Percentiles rank a stretch among this genome's conserved stretches.
Conservation (phyloP, 2,329 filamentous ascomycete genomes). For the Gliomastix tumulicola region DNA sequence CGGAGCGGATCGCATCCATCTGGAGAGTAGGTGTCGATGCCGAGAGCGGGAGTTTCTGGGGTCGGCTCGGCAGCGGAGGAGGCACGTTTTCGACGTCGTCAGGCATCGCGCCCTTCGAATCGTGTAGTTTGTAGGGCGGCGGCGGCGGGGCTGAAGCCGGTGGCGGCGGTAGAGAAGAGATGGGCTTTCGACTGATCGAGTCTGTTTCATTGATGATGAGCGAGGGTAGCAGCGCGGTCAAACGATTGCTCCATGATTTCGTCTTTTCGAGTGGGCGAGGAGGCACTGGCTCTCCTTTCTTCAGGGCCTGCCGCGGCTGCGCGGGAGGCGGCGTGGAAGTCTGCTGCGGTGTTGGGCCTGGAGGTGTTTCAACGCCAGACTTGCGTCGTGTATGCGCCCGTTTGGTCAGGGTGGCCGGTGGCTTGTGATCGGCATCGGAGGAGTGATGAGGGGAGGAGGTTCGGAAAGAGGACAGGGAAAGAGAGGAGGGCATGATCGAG, state of each 20-base stretch:
- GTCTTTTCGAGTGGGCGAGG: conserved; percentile 17
- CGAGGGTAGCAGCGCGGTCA: conserved; percentile 27
- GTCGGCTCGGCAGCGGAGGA: too few species aligned
- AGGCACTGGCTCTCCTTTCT: conserved; percentile 11
- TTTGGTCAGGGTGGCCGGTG: too few species aligned
- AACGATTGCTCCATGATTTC: conserved; percentile 24
- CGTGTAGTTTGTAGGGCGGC: conserved; percentile 4
- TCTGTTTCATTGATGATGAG: conserved; percentile 19
- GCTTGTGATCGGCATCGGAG: not conserved
- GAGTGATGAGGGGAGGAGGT: conserved; percentile 5
- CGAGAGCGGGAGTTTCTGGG: not conserved
- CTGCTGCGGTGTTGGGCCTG: too few species aligned
- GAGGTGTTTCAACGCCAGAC: not conserved
- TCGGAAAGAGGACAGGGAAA: conserved; percentile 24
- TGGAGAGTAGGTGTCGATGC: not conserved
- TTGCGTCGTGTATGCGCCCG: too few species aligned
- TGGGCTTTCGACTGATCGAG: too few species aligned
- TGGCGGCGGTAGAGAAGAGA: too few species aligned
- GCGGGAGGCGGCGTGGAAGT: too few species aligned
- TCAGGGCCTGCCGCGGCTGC: too few species aligned
- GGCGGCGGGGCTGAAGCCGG: too few species aligned
- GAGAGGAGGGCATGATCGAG: conserved; percentile 24
- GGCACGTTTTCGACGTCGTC: too few species aligned
- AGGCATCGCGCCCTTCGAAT: too few species aligned
- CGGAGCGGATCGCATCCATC: not conserved